Conservation (phyloP, 2,329 filamentous ascomycete species). For the Microsporum audouinii region DNA sequence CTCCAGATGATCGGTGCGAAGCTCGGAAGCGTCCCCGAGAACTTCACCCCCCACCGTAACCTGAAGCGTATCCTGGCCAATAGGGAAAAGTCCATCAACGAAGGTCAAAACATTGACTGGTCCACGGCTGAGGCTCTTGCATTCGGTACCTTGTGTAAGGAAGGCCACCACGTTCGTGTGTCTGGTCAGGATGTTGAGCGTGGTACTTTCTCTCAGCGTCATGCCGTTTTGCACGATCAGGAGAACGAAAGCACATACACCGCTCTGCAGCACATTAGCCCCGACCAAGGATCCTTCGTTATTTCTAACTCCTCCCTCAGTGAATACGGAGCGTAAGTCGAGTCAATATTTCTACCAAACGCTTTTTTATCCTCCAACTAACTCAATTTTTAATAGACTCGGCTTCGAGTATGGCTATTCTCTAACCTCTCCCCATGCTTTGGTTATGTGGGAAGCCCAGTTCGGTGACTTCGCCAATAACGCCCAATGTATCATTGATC, state of each 20-base stretch:
- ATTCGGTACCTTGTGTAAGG: constrained; percentile 78
- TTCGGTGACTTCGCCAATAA: constrained; percentile 99
- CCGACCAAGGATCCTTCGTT: constrained; percentile 89
- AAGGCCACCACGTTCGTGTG: constrained; percentile 94
- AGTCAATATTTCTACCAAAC: background rate
- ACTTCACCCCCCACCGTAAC: constrained; percentile 84
- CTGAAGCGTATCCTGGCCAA: constrained; percentile 87
- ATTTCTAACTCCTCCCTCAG: constrained; percentile 89
- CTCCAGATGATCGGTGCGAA: constrained; percentile 72
- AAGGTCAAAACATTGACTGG: constrained; percentile 95
- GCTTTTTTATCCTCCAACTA: constrained; percentile 14
- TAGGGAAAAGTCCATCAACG: constrained; percentile 80
- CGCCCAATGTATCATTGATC: constrained; percentile 96
- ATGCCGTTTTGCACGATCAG: constrained; percentile 95
- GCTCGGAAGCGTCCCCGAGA: constrained; percentile 68
- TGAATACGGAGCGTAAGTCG: constrained; percentile 52
- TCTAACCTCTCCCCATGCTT: constrained; percentile 84
- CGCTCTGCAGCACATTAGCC: constrained; percentile 74
- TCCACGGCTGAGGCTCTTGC: constrained; percentile 91
- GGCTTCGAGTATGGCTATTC: constrained; percentile 99
- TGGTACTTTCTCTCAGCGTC: constrained; percentile 97
- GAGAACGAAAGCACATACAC: constrained; percentile 88
- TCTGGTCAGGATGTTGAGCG: constrained; percentile 98
- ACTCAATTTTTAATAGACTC: constrained; percentile 53
- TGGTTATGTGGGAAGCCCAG: constrained; percentile 99